These are phyloP conservation scores for Pilobolus umbonatus DNA, from an alignment of 192 early-diverging fungal genomes.

Conservation along the genomic window DNA sequence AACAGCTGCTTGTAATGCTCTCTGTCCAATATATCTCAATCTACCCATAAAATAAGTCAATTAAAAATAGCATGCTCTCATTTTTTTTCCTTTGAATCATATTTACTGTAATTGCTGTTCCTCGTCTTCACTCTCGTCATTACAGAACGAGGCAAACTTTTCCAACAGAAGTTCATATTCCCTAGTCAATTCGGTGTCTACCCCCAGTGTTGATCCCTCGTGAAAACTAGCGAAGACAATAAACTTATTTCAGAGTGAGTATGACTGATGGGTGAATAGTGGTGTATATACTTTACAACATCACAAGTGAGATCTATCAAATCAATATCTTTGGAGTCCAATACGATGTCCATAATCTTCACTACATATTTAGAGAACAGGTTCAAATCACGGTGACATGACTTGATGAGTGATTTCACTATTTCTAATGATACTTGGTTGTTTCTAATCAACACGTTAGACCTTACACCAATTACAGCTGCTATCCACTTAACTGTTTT, in stretches of 20 bases:
- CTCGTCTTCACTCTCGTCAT: slow-evolving; percentile 15
- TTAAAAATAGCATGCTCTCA: background rate
- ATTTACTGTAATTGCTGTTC: slow-evolving; percentile 22
- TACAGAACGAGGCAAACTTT: slow-evolving; percentile 51
- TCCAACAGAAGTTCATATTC: slow-evolving; percentile 56
- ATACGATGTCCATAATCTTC: slow-evolving; percentile 54
- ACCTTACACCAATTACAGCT: background rate
- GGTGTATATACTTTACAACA: slow-evolving; percentile 39
- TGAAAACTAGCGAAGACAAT: slow-evolving; percentile 66
- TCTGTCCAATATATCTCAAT: slow-evolving; percentile 50
- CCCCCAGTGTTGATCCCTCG: slow-evolving; percentile 61
- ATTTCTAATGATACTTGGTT: slow-evolving; percentile 70
- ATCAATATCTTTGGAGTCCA: slow-evolving; percentile 57
- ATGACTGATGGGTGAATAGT: background rate
- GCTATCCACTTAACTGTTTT: slow-evolving; percentile 46
- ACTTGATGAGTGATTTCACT: slow-evolving; percentile 63
- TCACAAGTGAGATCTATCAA: slow-evolving; percentile 53
- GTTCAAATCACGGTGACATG: slow-evolving; percentile 71
- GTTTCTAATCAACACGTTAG: slow-evolving; percentile 36
- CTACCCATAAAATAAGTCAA: slow-evolving; percentile 1
- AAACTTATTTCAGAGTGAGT: slow-evolving; percentile 41
- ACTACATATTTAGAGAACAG: slow-evolving; percentile 80
- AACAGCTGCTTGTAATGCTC: slow-evolving; percentile 55
- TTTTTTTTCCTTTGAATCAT: background rate
- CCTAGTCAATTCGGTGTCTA: slow-evolving; percentile 56